Evolutionary conservation across 768 basidiomycete species (phyloP).

Genomic region (Termitomyces sp.): DNA sequence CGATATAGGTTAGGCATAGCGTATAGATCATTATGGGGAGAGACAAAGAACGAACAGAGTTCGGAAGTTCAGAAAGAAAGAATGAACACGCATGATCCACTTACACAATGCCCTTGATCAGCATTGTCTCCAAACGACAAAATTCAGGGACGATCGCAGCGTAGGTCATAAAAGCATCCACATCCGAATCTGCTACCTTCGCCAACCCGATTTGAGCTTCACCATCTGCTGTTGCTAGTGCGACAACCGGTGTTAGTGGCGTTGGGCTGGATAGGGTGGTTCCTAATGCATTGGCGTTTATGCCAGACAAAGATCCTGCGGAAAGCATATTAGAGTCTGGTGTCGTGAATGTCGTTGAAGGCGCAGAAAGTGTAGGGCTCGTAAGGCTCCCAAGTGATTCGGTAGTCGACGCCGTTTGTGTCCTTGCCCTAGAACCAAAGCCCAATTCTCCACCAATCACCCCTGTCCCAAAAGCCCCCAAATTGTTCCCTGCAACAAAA

Average conservation of each 20-base stretch:
- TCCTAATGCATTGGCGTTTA: slow-evolving; percentile 26
- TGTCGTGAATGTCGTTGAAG: slow-evolving; percentile 53
- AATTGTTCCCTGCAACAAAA: slow-evolving; percentile 20
- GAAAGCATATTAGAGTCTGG: slow-evolving; percentile 44
- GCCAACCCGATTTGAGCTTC: slow-evolving; percentile 73
- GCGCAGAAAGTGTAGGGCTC: slow-evolving; percentile 15
- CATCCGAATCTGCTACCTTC: slow-evolving; percentile 79
- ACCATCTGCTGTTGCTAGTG: slow-evolving; percentile 63
- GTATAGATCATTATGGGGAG: slow-evolving; percentile 5
- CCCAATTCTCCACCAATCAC: slow-evolving; percentile 29
- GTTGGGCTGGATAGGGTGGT: slow-evolving; percentile 46
- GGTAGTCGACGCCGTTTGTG: slow-evolving; percentile 42
- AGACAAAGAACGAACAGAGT: neutral
- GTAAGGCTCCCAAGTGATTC: slow-evolving; percentile 28
- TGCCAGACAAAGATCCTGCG: slow-evolving; percentile 21
- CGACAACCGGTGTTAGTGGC: slow-evolving; percentile 62
- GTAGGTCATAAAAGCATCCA: slow-evolving; percentile 82
- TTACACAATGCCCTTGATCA: slow-evolving; percentile 57
- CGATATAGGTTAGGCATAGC: slow-evolving; percentile 2
- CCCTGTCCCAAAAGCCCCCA: slow-evolving; percentile 20
- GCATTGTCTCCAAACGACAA: slow-evolving; percentile 71
- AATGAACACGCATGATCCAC: neutral
- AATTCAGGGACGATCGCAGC: slow-evolving; percentile 84
- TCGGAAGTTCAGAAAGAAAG: neutral
- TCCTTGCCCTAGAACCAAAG: slow-evolving; percentile 42